phyloP scores from a whole-genome alignment of 192 early-diverging fungal species.

The Coemansia sp. region DNA sequence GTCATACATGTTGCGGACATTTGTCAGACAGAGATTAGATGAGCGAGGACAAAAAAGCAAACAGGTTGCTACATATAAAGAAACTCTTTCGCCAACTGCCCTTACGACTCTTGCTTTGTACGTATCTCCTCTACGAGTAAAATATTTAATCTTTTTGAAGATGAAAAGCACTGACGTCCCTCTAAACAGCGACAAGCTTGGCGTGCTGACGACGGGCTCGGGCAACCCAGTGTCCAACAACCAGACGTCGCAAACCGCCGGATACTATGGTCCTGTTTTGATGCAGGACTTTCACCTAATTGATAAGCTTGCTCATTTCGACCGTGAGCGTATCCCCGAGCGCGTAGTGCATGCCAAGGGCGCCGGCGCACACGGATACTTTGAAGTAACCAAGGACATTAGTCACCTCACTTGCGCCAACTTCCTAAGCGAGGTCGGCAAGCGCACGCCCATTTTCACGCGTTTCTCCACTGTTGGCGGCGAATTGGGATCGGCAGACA shows the following conservation, averaged over 20 bases:
- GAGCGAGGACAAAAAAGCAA: neutral
- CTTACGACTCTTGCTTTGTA: neutral
- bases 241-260: conserved; percentile 67
- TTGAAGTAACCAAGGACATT: conserved; percentile 76
- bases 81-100: neutral
- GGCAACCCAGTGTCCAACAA: conserved; percentile 70
- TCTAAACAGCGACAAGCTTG: conserved; percentile 11
- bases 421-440: conserved; percentile 69
- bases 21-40: neutral
- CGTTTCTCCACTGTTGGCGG: conserved; percentile 84
- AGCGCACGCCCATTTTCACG: conserved; percentile 78
- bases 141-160: neutral
- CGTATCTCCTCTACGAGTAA: neutral
- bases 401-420: conserved; percentile 71
- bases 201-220: conserved; percentile 52
- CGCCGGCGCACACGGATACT: conserved; percentile 81
- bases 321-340: conserved; percentile 84
- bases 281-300: conserved; percentile 76
- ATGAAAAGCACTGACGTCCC: conserved; percentile 25
- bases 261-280: conserved; percentile 65
- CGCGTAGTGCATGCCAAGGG: conserved; percentile 88
- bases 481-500: conserved; percentile 72
- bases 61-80: neutral
- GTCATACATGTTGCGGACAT: neutral
- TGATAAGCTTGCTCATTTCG: conserved; percentile 82